Conservation (phyloP, 495 filamentous ascomycete genomes). For the Aspergillus nidulans region DNA sequence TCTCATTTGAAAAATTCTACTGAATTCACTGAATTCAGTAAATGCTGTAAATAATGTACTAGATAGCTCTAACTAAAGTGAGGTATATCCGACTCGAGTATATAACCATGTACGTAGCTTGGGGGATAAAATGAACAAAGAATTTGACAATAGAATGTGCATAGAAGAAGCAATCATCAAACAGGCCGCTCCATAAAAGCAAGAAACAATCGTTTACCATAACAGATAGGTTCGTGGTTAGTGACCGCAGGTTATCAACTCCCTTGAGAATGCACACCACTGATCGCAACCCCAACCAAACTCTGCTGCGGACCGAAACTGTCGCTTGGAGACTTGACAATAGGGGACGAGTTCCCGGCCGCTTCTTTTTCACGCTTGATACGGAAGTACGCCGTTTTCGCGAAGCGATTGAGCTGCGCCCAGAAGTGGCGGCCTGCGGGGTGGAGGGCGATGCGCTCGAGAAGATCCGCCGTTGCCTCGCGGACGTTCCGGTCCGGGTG, state of each 20-base stretch:
- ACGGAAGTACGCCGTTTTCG: constrained; percentile 72
- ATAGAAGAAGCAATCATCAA: background rate
- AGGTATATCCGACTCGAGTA: constrained; percentile 13
- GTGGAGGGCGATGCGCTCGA: constrained; percentile 80
- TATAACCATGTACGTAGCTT: constrained; percentile 1
- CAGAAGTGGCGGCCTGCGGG: constrained; percentile 93
- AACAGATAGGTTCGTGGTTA: too few relatives aligned
- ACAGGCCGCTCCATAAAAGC: background rate
- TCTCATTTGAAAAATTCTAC: background rate
- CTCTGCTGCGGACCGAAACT: constrained; percentile 34
- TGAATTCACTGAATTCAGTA: constrained; percentile 4
- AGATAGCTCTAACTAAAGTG: background rate
- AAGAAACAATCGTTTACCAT: background rate
- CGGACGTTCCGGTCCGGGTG: constrained; percentile 80
- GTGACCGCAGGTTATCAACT: background rate
- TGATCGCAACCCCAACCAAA: constrained; percentile 38
- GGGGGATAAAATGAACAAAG: background rate
- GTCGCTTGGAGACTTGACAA: constrained; percentile 5
- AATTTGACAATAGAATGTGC: background rate
- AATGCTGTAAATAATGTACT: background rate
- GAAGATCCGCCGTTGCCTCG: constrained; percentile 67
- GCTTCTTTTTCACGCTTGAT: constrained; percentile 61
- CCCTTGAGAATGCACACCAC: constrained; percentile 14
- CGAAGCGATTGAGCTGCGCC: constrained; percentile 77
- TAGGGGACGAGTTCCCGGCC: constrained; percentile 13